Base-by-base conservation (phyloP, 192 early-diverging fungal genomes). In the Coemansia furcata region DNA sequence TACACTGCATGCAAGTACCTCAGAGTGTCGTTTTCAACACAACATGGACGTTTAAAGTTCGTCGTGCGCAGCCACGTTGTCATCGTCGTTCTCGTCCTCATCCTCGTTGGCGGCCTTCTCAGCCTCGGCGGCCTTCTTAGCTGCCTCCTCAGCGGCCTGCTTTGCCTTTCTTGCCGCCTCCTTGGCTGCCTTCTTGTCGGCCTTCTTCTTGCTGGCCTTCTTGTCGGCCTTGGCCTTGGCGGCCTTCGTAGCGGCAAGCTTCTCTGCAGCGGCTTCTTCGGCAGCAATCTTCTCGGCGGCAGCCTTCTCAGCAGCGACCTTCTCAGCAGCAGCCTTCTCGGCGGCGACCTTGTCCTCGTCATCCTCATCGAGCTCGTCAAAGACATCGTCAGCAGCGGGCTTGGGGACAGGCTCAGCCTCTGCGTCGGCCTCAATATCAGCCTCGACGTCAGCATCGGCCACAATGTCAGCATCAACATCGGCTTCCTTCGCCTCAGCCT, bases 41-140 rank as follows among this genome's bases (percentile, higher is more conserved):
- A 47, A 8, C n/a, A 47, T 47, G 46, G n/a, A 8, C 6, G 6
- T 36, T 69, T 81, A 82, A 30, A 82, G 79, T 65, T 82, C 79
- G 60, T 82, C 79, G 61, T 82, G 79, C 36, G 30, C 79, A 58
- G 38, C 57, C 23, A 52, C 57, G 3, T 80, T 68, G 10, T 67
- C 77, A 1, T 70, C 68, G 3, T 67, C 57, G 3, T 80, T 68
- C 10, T 67, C 77, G 3, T 70, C 68, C 4, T 67, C 67, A 15
- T 69, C 67, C 17, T 64, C 77, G 6, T 61, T 63, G 21, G 44
- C 78, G 9, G 52, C 73, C 63, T 52, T 52, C 29, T 70, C 65
- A 17, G 62, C 77, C 57, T 71, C 68, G 35, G 68, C 72, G 3
- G 70, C 76, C 66, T 67, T 63, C 36, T 66, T 63, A 6, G 70